These are phyloP conservation scores for Colletotrichum sp. DNA, from an alignment of 2,329 filamentous ascomycete species.

Conservation along the genomic window DNA sequence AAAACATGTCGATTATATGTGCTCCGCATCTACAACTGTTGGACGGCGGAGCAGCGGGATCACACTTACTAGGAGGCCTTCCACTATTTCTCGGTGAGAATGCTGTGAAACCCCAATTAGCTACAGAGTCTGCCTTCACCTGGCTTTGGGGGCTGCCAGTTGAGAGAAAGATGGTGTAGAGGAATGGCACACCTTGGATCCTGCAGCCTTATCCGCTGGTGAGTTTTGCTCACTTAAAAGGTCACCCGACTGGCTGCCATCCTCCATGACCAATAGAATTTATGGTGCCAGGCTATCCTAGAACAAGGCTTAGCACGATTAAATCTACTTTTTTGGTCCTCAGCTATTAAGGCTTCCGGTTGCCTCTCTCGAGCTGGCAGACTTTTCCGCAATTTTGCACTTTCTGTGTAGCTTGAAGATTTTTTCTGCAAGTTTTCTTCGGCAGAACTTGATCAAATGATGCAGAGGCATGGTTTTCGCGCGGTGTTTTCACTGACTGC, in stretches of 20 bases:
- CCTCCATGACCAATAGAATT: fast-evolving
- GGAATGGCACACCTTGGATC: background rate
- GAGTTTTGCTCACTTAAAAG: background rate
- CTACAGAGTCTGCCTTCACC: background rate
- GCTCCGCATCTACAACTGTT: background rate
- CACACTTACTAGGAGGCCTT: background rate
- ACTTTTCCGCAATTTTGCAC: background rate
- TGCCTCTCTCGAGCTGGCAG: background rate
- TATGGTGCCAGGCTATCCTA: background rate
- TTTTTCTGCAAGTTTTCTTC: background rate
- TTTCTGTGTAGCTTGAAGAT: background rate
- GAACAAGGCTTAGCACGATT: background rate
- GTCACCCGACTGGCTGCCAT: background rate
- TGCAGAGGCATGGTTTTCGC: background rate
- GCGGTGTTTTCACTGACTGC: background rate
- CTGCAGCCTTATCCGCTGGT: background rate
- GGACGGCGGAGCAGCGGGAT: background rate
- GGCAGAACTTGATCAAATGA: background rate
- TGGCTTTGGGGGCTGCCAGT: background rate
- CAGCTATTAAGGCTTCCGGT: background rate
- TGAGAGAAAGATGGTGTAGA: background rate
- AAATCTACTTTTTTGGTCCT: background rate
- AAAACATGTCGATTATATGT: background rate
- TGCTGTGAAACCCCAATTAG: background rate
- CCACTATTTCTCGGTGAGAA: background rate